phyloP scores from a whole-genome alignment of 768 basidiomycete species.

The Amanita pallidorosea region DNA sequence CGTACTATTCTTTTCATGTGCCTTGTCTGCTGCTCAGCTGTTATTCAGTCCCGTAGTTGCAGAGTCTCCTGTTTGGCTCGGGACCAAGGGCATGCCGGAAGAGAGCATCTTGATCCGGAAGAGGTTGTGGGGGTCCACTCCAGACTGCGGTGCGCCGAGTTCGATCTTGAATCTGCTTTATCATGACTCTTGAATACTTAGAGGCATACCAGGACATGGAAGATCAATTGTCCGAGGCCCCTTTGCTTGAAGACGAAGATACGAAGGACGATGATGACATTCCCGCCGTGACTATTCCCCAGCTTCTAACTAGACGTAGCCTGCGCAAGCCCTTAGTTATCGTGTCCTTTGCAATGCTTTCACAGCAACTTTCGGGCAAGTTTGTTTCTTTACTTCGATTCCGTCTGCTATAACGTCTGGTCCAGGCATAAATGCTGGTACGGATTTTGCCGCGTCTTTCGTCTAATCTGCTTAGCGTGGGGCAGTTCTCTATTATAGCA shows the following conservation, averaged over 20 bases:
- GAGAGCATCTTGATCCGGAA: constrained; percentile 35
- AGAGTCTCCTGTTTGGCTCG: constrained; percentile 68
- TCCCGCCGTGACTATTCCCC: constrained; percentile 35
- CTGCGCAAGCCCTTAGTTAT: constrained; percentile 54
- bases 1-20: constrained; percentile 54
- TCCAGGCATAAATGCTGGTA: constrained; percentile 69
- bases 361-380: constrained; percentile 71
- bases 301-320: constrained; percentile 40
- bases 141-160: constrained; percentile 17
- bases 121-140: constrained; percentile 43
- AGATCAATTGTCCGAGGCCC: constrained; percentile 20
- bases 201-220: constrained; percentile 15
- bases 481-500: constrained; percentile 84
- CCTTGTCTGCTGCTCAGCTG: constrained; percentile 45
- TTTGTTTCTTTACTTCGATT: not conserved
- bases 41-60: constrained; percentile 40
- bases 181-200: not conserved
- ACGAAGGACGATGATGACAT: constrained; percentile 16
- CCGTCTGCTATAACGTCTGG: constrained; percentile 2
- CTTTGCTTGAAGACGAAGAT: constrained; percentile 20
- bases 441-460: not conserved
- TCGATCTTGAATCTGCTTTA: not conserved
- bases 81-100: constrained; percentile 33
- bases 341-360: constrained; percentile 60
- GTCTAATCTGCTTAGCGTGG: constrained; percentile 3